Evolutionary conservation across 1,284 basidiomycete genomes (phyloP).

Genomic region (Cerrena zonata): DNA sequence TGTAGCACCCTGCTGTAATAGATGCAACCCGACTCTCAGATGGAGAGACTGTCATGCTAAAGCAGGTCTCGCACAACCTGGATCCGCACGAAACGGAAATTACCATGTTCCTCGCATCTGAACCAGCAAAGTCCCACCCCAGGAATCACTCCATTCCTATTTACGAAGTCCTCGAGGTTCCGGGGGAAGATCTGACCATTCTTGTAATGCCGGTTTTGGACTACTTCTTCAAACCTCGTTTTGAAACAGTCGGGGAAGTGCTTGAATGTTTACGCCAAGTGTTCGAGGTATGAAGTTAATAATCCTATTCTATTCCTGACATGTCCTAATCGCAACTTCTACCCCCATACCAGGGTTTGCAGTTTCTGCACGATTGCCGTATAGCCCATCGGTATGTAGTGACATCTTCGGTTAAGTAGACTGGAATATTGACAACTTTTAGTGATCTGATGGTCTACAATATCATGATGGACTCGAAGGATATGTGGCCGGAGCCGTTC

Average conservation of each 20-base stretch:
- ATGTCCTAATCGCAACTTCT: too few species aligned
- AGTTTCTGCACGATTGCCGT: constrained; percentile 15
- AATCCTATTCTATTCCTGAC: too few species aligned
- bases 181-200: not conserved
- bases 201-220: constrained; percentile 4
- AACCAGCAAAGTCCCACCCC: not conserved
- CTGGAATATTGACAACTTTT: not conserved
- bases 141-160: constrained; percentile 3
- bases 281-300: constrained; percentile 33
- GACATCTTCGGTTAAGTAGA: too few species aligned
- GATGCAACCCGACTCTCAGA: constrained; percentile 24
- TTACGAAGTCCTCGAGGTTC: not conserved
- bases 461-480: constrained; percentile 34
- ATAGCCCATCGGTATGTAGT: constrained; percentile 12
- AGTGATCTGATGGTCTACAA: constrained; percentile 39
- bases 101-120: not conserved
- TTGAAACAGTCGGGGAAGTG: constrained; percentile 3
- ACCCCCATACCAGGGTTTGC: constrained; percentile 15
- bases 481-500: constrained; percentile 24
- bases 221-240: not conserved
- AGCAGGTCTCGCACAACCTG: constrained; percentile 10
- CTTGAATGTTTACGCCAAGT: constrained; percentile 16
- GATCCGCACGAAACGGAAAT: constrained; percentile 15
- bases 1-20: constrained; percentile 14
- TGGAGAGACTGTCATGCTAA: constrained; percentile 19